These are phyloP conservation scores for Eucalyptus sp. DNA, from an alignment of 345 rosid genomes.

Conservation along the genomic window DNA sequence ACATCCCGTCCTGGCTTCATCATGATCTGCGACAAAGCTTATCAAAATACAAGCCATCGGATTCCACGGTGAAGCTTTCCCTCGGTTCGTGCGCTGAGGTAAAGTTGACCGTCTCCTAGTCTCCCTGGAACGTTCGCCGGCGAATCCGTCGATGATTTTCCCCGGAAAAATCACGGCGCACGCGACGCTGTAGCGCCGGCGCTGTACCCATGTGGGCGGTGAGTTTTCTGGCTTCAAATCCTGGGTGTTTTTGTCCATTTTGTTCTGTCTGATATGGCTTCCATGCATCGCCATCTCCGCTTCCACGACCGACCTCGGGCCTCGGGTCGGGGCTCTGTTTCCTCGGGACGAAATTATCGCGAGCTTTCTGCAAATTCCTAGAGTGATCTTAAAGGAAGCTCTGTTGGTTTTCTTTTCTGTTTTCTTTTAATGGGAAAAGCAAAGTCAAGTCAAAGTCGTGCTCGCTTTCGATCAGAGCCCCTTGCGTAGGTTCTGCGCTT, in stretches of 20 bases:
- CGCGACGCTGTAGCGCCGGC: neutral
- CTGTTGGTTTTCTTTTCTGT: neutral
- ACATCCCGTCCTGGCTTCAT: neutral
- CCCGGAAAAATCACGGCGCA: neutral
- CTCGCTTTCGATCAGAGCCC: neutral
- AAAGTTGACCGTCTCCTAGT: neutral
- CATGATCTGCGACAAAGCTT: neutral
- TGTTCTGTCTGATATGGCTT: neutral
- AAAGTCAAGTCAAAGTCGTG: neutral
- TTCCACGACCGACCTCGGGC: neutral
- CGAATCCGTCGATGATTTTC: neutral
- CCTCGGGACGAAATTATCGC: rapidly evolving
- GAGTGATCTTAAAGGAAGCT: rapidly evolving
- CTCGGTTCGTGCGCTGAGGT: neutral
- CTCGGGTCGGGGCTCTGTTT: neutral
- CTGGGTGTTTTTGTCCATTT: neutral
- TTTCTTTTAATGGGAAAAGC: neutral
- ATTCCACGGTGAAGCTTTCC: neutral
- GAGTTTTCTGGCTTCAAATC: neutral
- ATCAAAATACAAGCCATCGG: neutral
- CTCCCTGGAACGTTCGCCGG: neutral
- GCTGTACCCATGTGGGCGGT: neutral
- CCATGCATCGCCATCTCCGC: neutral
- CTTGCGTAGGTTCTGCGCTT: neutral
- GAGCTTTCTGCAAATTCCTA: neutral